Percentiles rank a stretch among this genome's conserved stretches.
Conservation (phyloP, 805 yeast genomes). For the Dipodascopsis tothii region DNA sequence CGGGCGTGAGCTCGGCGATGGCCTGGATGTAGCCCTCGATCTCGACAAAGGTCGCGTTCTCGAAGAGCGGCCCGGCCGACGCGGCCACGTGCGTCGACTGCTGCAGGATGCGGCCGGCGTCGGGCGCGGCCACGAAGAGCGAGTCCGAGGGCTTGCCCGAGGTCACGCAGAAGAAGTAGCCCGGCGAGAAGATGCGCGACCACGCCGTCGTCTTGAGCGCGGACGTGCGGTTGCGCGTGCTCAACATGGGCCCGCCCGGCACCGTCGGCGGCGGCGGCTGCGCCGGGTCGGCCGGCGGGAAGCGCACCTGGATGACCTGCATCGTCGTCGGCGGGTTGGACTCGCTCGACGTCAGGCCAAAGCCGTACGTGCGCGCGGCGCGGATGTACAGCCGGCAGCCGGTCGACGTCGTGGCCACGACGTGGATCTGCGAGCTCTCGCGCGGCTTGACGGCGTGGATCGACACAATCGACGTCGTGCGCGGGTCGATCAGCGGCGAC, state of each 20-base stretch:
- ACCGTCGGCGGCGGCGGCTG: not conserved
- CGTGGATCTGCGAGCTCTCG: conserved; percentile 62
- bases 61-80: conserved; percentile 41
- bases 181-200: conserved; percentile 66
- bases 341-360: conserved; percentile 12
- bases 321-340: conserved; percentile 30
- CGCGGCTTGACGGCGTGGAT: conserved; percentile 51
- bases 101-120: conserved; percentile 55
- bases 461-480: conserved; percentile 40
- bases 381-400: conserved; percentile 74
- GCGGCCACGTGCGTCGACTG: conserved; percentile 22
- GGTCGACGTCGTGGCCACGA: conserved; percentile 70
- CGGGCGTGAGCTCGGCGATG: conserved; percentile 60
- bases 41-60: conserved; percentile 70
- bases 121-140: conserved; percentile 71
- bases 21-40: conserved; percentile 59
- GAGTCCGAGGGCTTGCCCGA: conserved; percentile 34
- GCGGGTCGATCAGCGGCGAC: conserved; percentile 26
- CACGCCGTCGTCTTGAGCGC: conserved; percentile 48
- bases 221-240: conserved; percentile 9
- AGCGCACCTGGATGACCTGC: conserved; percentile 38
- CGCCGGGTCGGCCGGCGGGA: conserved; percentile 36
- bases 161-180: conserved; percentile 65
- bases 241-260: not conserved
- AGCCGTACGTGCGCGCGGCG: conserved; percentile 35